phyloP scores from a whole-genome alignment of 176 grass and related monocot species.

The Chrysopogon serrulatus region DNA sequence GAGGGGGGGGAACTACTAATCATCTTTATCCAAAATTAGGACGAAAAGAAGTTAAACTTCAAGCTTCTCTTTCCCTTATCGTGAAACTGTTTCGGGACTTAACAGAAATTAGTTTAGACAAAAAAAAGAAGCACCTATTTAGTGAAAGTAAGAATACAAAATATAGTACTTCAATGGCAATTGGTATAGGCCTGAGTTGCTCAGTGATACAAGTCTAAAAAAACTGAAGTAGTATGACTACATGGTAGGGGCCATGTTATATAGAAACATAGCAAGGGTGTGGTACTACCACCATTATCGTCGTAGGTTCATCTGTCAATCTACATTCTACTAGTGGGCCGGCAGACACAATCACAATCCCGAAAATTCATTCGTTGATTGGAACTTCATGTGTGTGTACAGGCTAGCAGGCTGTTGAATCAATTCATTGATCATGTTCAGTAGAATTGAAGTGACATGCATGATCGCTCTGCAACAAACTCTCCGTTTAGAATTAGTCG shows the following conservation, averaged over 20 bases:
- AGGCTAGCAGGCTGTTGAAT: background rate
- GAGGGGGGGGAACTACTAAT: too few relatives aligned
- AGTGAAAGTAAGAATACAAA: too few relatives aligned
- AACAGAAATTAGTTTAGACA: too few relatives aligned
- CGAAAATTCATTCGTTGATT: background rate
- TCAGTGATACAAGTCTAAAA: background rate
- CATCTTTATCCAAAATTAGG: too few relatives aligned
- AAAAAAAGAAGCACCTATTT: too few relatives aligned
- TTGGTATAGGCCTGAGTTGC: too few relatives aligned
- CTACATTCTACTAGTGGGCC: background rate
- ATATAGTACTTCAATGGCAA: too few relatives aligned
- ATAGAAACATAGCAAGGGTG: background rate
- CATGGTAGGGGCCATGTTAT: background rate
- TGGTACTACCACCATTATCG: background rate
- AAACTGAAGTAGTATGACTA: background rate
- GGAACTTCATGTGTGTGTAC: background rate
- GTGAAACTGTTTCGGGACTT: slow-evolving; percentile 66
- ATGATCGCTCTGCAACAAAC: background rate
- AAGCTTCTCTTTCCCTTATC: slow-evolving; percentile 72
- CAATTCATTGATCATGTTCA: background rate
- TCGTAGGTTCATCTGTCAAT: background rate
- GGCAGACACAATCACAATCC: background rate
- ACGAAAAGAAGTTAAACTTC: slow-evolving; percentile 66
- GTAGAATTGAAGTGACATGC: background rate
- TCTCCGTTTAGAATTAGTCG: background rate